Base-by-base conservation (phyloP, 2,329 filamentous ascomycete species). In the Pseudogymnoascus sp. region DNA sequence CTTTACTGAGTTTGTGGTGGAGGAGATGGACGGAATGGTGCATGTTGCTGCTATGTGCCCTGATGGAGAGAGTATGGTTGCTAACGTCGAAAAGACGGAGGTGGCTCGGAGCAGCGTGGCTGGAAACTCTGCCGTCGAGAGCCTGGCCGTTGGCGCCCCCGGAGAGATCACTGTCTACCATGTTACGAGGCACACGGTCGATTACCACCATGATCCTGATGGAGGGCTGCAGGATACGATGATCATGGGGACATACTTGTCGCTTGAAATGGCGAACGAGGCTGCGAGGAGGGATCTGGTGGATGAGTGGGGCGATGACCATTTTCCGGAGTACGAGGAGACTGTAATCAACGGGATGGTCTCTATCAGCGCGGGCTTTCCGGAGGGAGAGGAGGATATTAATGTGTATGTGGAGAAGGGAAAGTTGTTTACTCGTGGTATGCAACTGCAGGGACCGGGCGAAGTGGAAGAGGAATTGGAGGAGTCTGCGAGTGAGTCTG, bases 391-490 rank as follows among this genome's bases (percentile, higher is more conserved):
- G 36, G 7, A 50, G n/a, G n/a, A n/a, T n/a, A 22, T 59, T 22
- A 37, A 28, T 50, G 47, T 62, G 37, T n/a, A 38, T 28, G 35
- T 62, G 57, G 11, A 60, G 22, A 47, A 47, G 47, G 39, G 58
- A n/a, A 16, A 18, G 57, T 14, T 59, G 12, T 14, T 43, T 18
- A 43, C 58, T 18, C 16, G 50, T 25, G 2, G 25, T 30, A 28
- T 68, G 0, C 72, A 70, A 12, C 67, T 70, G 0, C 77, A 72
- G 11, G 70, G 68, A 1, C 72, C 69, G 16, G 70, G 70, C 3
- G 76, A 73, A 35, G 69, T 65, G 6, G 74, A 74, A 35, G 67
- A 75, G 33, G 75, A 78, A 1, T 77, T 79, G 62, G 72, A 73
- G 9, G 79, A 76, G 28, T 79, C 72, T 4, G 4, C 3, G 7